These are phyloP conservation scores for Penicillium ucsense DNA, from an alignment of 495 filamentous ascomycete species.

Conservation along the genomic window DNA sequence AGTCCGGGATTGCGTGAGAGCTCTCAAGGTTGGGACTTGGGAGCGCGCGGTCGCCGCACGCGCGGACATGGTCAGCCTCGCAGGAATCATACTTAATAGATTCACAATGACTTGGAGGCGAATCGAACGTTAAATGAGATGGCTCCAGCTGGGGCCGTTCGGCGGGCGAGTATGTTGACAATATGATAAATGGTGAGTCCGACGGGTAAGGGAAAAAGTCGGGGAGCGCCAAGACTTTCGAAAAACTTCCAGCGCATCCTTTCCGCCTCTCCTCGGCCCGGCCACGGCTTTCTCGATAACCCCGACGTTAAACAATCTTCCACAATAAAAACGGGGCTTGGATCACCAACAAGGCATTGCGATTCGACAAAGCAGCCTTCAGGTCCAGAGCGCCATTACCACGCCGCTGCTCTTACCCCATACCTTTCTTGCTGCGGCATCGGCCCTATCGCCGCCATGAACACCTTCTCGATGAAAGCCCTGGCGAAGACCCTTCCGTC, in stretches of 20 bases:
- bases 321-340: no score
- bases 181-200: constrained; percentile 11
- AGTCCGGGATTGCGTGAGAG: constrained; percentile 45
- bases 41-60: constrained; percentile 34
- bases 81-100: constrained; percentile 31
- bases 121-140: neutral
- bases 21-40: constrained; percentile 25
- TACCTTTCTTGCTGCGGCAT: constrained; percentile 2
- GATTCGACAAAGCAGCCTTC: no score
- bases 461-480: constrained; percentile 24
- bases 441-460: constrained; percentile 21
- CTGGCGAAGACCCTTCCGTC: constrained; percentile 28
- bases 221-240: constrained; percentile 33
- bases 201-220: constrained; percentile 33
- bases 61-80: constrained; percentile 32
- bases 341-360: no score
- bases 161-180: constrained; percentile 16
- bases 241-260: constrained; percentile 38
- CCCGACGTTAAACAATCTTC: neutral
- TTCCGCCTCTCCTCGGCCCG: constrained; percentile 26
- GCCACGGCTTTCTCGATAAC: constrained; percentile 15
- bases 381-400: no score
- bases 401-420: neutral
- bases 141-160: neutral
- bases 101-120: neutral